Conservation (phyloP, 2,329 filamentous ascomycete species). For the Exophiala xenobiotica region DNA sequence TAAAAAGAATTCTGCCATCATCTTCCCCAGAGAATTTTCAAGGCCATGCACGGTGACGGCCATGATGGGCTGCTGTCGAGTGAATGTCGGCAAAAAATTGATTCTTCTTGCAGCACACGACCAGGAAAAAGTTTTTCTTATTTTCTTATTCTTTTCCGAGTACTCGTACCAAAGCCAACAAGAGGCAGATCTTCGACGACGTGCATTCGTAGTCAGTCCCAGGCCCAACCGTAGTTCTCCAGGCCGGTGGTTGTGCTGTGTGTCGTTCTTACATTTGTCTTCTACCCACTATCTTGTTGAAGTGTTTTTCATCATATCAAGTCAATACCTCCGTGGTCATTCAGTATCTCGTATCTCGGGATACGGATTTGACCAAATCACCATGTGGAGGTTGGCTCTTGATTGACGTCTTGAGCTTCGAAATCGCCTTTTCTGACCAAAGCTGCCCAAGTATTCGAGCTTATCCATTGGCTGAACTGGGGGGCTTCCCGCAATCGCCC, state of each 20-base stretch:
- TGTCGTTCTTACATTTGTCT: no score
- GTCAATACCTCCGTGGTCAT: no score
- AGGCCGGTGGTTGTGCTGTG: no score
- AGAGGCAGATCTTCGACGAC: no score
- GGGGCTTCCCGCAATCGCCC: constrained; percentile 7
- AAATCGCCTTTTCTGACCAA: no score
- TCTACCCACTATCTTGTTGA: no score
- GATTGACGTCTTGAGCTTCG: constrained; percentile 1
- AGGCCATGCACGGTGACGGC: not conserved
- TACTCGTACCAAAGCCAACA: not conserved
- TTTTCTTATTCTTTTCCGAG: not conserved
- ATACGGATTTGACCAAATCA: not conserved
- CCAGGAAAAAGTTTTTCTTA: constrained; percentile 10
- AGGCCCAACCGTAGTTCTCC: no score
- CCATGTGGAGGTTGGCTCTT: no score
- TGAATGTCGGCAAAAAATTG: constrained; percentile 17
- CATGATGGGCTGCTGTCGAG: no score
- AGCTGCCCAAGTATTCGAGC: constrained; percentile 10
- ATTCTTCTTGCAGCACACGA: constrained; percentile 6
- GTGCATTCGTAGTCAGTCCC: no score
- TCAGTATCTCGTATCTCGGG: no score
- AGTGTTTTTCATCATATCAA: no score
- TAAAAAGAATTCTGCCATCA: constrained; percentile 1
- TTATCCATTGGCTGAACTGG: constrained; percentile 25
- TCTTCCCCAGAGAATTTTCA: constrained; percentile 19